phyloP scores from a whole-genome alignment of 352 stramenopile species.

The Globisporangium nunn region DNA sequence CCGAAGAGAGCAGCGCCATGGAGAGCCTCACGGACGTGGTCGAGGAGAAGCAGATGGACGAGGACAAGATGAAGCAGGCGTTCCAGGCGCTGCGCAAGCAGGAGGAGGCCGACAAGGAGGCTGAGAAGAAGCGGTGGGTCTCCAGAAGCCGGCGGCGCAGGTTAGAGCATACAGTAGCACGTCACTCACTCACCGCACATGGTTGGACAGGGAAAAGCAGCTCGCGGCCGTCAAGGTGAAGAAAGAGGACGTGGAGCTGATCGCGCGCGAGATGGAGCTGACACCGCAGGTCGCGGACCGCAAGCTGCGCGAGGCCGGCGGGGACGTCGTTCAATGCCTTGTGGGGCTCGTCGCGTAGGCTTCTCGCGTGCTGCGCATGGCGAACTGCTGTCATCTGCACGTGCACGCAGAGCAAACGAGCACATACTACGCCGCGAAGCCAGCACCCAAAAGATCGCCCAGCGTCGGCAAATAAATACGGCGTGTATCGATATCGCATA shows the following conservation, averaged over 20 bases:
- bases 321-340: slow-evolving; percentile 68
- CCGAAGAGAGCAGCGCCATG: slow-evolving; percentile 73
- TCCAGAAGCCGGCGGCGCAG: no score
- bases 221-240: slow-evolving; percentile 74
- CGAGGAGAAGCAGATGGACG: slow-evolving; percentile 85
- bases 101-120: slow-evolving; percentile 80
- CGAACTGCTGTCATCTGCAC: no score
- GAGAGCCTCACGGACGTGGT: slow-evolving; percentile 82
- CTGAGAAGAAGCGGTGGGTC: slow-evolving; percentile 46
- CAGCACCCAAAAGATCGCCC: background rate
- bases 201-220: slow-evolving; percentile 48
- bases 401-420: no score
- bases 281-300: slow-evolving; percentile 65
- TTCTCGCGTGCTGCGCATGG: background rate
- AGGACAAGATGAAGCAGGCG: slow-evolving; percentile 84
- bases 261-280: slow-evolving; percentile 77
- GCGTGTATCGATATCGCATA: slow-evolving; percentile 5
- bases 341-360: slow-evolving; percentile 39
- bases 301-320: slow-evolving; percentile 74
- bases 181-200: no score
- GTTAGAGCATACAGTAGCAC: no score
- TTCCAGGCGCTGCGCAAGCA: slow-evolving; percentile 71
- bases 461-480: background rate
- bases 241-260: slow-evolving; percentile 76
- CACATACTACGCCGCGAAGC: no score